Conservation (phyloP, 2,329 filamentous ascomycete genomes). For the Colletotrichum liaoningense region DNA sequence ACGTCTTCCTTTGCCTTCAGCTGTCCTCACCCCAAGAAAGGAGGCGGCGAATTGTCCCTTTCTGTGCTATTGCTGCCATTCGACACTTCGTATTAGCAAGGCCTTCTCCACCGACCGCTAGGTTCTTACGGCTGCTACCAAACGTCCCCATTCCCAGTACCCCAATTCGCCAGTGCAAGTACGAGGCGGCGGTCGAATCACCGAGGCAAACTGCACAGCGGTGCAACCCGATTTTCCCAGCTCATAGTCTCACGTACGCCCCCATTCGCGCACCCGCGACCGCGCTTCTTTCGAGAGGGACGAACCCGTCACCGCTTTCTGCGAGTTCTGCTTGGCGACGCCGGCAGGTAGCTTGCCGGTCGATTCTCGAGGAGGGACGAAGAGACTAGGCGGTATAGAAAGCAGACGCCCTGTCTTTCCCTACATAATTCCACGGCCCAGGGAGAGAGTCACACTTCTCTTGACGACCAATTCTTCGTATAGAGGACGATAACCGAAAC, state of each 20-base stretch:
- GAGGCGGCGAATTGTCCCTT: not conserved
- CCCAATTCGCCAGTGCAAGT: slow-evolving; percentile 21
- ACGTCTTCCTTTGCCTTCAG: not conserved
- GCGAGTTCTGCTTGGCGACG: not conserved
- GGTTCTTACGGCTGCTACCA: not conserved
- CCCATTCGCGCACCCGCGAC: slow-evolving; percentile 4
- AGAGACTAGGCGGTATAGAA: not conserved
- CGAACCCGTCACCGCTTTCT: slow-evolving; percentile 18
- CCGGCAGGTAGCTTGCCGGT: not conserved
- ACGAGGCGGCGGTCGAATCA: slow-evolving; percentile 16
- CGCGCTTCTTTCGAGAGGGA: slow-evolving; percentile 1
- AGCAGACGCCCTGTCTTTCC: not conserved
- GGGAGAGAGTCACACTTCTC: not conserved
- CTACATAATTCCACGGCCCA: not conserved
- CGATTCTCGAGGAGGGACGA: not conserved
- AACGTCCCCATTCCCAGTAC: not conserved
- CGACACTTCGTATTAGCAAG: slow-evolving; percentile 5
- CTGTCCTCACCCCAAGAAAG: not conserved
- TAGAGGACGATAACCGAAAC: not conserved
- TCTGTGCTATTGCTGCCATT: not conserved
- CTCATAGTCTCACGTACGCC: not conserved
- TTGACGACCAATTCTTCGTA: not conserved
- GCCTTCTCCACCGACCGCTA: not conserved
- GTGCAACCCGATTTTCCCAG: slow-evolving; percentile 11
- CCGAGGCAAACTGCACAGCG: slow-evolving; percentile 8